A percentile compares a stretch with the other conserved stretches of the same genome.
Conservation (phyloP, 805 yeast species). For the Ogataea nonfermentans region DNA sequence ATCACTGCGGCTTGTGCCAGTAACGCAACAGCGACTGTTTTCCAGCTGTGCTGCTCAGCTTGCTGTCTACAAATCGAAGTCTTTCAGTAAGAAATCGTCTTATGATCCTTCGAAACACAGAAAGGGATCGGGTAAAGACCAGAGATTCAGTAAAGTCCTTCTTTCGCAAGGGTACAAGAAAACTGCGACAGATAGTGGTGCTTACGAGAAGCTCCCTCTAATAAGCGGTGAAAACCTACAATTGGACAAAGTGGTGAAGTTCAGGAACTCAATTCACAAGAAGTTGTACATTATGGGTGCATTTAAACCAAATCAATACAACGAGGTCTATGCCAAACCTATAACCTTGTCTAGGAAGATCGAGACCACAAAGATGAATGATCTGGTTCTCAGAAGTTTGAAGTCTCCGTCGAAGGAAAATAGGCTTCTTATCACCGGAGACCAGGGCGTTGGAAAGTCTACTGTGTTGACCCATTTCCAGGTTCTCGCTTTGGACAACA, state of each 20-base stretch:
- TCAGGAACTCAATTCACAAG: constrained; percentile 39
- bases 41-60: constrained; percentile 10
- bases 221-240: constrained; percentile 17
- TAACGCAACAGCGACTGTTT: constrained; percentile 13
- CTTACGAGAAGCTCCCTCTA: constrained; percentile 20
- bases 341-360: constrained; percentile 54
- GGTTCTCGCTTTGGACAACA: constrained; percentile 42
- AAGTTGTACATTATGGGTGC: constrained; percentile 55
- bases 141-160: constrained; percentile 27
- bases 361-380: constrained; percentile 40
- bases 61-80: constrained; percentile 30
- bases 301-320: constrained; percentile 65
- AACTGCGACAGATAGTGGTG: constrained; percentile 22
- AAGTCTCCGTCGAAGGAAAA: constrained; percentile 39
- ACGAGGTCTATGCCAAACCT: constrained; percentile 63
- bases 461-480: constrained; percentile 68
- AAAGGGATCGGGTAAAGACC: constrained; percentile 35
- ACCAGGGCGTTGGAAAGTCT: constrained; percentile 77
- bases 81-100: constrained; percentile 28
- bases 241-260: constrained; percentile 38
- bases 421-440: constrained; percentile 61
- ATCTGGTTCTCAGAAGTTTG: constrained; percentile 38
- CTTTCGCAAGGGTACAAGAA: constrained; percentile 25
- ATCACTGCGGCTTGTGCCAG: background rate
- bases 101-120: constrained; percentile 27